A percentile compares a stretch with the other conserved stretches of the same genome.
Conservation (phyloP, 805 yeast species). For the Schwanniomyces pseudopolymorphus region DNA sequence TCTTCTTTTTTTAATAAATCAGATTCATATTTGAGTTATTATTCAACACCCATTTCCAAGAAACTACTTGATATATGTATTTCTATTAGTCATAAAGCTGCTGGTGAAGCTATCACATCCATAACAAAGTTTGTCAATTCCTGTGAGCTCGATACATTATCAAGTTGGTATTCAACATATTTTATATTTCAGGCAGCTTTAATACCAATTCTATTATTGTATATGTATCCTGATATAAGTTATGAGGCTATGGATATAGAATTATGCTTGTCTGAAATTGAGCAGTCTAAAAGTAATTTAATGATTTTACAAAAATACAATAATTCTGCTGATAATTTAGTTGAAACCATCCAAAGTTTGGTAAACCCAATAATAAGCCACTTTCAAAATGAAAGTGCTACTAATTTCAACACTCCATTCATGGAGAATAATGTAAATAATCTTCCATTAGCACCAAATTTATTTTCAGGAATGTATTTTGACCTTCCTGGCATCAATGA, state of each 20-base stretch:
- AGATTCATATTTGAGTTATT: slow-evolving; percentile 4
- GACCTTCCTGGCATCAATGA: neutral
- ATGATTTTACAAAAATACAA: neutral
- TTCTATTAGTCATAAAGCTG: slow-evolving; percentile 25
- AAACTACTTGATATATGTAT: slow-evolving; percentile 4
- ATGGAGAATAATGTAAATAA: neutral
- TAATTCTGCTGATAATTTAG: neutral
- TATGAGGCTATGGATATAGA: neutral
- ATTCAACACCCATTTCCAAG: neutral
- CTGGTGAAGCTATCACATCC: slow-evolving; percentile 52
- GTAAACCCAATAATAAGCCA: neutral
- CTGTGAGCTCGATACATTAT: slow-evolving; percentile 40
- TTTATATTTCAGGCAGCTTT: slow-evolving; percentile 19
- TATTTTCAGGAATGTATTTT: neutral
- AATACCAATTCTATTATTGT: slow-evolving; percentile 21
- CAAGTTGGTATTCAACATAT: slow-evolving; percentile 18
- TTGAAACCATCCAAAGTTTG: slow-evolving; percentile 1
- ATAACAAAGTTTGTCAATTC: slow-evolving; percentile 36
- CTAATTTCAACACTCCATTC: neutral
- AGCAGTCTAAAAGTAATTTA: neutral
- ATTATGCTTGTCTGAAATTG: neutral
- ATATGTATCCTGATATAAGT: neutral
- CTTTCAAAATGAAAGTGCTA: neutral
- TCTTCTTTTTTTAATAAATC: slow-evolving; percentile 39
- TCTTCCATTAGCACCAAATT: neutral